These are phyloP conservation scores for Nicotiana undulata DNA, from an alignment of 257 asterid species.

Conservation along the genomic window DNA sequence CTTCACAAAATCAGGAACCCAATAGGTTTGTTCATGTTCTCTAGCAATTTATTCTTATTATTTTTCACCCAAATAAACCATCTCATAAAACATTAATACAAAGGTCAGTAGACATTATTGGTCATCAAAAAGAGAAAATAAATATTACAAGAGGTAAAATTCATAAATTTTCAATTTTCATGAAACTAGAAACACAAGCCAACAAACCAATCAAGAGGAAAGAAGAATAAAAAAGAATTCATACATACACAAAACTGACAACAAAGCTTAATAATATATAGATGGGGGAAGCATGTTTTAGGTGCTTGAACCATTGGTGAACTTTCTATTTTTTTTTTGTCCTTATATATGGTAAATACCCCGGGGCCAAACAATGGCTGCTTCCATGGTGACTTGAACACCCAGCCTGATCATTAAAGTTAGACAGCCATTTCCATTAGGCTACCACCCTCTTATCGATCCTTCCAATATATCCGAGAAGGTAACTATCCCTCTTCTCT, in stretches of 20 bases:
- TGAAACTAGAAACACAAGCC: not conserved
- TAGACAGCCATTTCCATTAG: too few relatives aligned
- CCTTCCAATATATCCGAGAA: too few relatives aligned
- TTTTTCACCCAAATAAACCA: slow-evolving; percentile 86
- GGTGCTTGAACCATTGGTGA: not conserved
- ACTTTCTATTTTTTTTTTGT: not conserved
- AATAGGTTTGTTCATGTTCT: slow-evolving; percentile 74
- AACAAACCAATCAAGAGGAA: not conserved
- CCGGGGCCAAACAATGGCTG: too few relatives aligned
- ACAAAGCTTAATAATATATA: not conserved
- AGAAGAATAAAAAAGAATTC: not conserved
- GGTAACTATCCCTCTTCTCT: too few relatives aligned
- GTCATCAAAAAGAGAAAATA: not conserved
- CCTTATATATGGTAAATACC: not conserved
- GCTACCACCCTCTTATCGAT: too few relatives aligned
- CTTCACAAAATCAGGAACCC: slow-evolving; percentile 98
- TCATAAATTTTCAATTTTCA: not conserved
- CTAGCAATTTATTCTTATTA: slow-evolving; percentile 82
- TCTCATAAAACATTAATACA: not conserved
- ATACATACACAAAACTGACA: not conserved
- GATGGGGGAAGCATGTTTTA: not conserved
- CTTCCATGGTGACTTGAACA: too few relatives aligned
- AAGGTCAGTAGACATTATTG: not conserved
- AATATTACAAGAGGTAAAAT: not conserved
- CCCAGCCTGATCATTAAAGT: too few relatives aligned